Percentiles rank a stretch among this genome's conserved stretches.
phyloP scores from a whole-genome alignment of 2,329 filamentous ascomycete species.

The Xylogone sp. region DNA sequence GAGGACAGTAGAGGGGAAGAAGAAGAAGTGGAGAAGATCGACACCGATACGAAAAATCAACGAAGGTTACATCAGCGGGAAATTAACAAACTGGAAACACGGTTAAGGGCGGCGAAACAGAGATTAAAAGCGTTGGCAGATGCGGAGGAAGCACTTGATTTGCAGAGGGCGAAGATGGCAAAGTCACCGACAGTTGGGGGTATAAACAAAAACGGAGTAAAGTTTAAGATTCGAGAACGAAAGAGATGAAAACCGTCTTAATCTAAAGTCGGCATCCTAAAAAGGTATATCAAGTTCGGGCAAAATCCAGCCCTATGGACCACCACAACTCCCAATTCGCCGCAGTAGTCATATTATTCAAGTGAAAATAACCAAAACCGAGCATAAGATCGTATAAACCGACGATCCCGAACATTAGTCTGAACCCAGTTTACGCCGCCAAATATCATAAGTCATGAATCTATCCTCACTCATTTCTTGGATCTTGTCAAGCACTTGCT shows the following conservation, averaged over 20 bases:
- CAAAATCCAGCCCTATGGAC: neutral
- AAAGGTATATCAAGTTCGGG: neutral
- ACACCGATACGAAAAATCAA: constrained; percentile 22
- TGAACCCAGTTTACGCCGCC: neutral
- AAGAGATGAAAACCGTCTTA: constrained; percentile 41
- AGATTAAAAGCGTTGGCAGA: constrained; percentile 51
- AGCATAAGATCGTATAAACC: neutral
- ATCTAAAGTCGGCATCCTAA: neutral
- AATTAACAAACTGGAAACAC: constrained; percentile 42
- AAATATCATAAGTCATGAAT: neutral
- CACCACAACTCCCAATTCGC: neutral
- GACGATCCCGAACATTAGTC: neutral
- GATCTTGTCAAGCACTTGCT: constrained; percentile 46
- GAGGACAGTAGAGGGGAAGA: constrained; percentile 25
- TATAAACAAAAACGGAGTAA: constrained; percentile 55
- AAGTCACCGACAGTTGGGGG: constrained; percentile 60
- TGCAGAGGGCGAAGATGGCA: constrained; percentile 60
- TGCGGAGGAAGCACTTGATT: constrained; percentile 53
- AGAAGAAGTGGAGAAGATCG: constrained; percentile 15
- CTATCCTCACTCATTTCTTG: constrained; percentile 30
- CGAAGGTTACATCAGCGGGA: constrained; percentile 41
- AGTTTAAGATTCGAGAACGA: constrained; percentile 58
- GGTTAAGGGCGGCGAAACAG: constrained; percentile 47
- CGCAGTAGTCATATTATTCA: neutral
- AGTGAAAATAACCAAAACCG: neutral